phyloP scores from a whole-genome alignment of 2,329 filamentous ascomycete genomes.

The Colletotrichum zoysiae region DNA sequence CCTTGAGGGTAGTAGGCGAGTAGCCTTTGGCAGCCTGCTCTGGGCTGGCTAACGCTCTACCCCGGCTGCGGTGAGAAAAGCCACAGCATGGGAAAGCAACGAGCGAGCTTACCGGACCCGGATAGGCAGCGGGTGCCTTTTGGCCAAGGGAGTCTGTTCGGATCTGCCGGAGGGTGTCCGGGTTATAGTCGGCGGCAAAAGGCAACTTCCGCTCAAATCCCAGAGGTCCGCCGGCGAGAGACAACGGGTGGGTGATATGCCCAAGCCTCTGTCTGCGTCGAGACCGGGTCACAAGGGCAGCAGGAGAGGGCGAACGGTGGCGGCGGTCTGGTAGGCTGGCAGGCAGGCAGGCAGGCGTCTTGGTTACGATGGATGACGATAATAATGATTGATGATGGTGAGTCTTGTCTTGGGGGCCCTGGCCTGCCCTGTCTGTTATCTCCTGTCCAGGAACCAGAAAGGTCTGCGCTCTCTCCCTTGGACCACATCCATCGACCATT shows the following conservation, averaged over 20 bases:
- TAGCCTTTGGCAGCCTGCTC: slow-evolving; percentile 5
- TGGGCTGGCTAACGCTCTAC: slow-evolving; percentile 1
- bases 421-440: background rate
- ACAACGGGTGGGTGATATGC: slow-evolving; percentile 22
- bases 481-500: slow-evolving; percentile 5
- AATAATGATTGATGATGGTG: background rate
- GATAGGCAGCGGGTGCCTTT: slow-evolving; percentile 29
- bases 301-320: slow-evolving; percentile 8
- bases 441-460: background rate
- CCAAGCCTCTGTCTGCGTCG: slow-evolving; percentile 9
- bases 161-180: slow-evolving; percentile 24
- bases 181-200: slow-evolving; percentile 31
- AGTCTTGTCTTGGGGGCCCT: background rate
- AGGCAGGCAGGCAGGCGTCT: slow-evolving; percentile 2
- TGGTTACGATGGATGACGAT: slow-evolving; percentile 10
- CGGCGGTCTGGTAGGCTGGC: background rate
- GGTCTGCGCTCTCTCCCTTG: background rate
- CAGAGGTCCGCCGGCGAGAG: slow-evolving; percentile 14
- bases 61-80: background rate
- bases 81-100: background rate
- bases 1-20: background rate
- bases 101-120: slow-evolving; percentile 23
- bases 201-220: slow-evolving; percentile 16
- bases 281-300: slow-evolving; percentile 35
- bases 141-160: slow-evolving; percentile 19